Percentiles rank a stretch among this genome's conserved stretches.
These are phyloP conservation scores for Vitellaria paradoxa DNA, from an alignment of 179 eudicot species.

Conservation along the genomic window DNA sequence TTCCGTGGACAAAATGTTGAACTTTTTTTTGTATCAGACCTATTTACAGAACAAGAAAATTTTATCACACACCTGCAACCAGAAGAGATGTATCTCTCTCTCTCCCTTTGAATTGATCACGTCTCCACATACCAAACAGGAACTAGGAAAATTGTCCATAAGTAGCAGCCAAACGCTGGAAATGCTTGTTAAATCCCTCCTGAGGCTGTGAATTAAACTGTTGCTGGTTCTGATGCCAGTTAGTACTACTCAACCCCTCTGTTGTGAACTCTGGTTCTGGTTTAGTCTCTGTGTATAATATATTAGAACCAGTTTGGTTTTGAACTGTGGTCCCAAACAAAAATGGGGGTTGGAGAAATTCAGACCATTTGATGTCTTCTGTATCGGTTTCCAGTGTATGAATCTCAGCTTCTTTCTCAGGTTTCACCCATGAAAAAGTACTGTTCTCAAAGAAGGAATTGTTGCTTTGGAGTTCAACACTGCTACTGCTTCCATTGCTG, in stretches of 20 bases:
- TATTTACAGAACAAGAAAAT: slow-evolving; percentile 32
- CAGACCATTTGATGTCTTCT: slow-evolving; percentile 72
- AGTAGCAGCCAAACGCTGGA: slow-evolving; percentile 68
- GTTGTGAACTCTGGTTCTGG: slow-evolving; percentile 22
- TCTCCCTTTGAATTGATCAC: not conserved
- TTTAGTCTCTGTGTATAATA: slow-evolving; percentile 37
- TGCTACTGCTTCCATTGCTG: slow-evolving; percentile 19
- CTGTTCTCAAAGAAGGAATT: slow-evolving; percentile 30
- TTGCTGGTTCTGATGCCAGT: slow-evolving; percentile 42
- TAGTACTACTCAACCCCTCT: slow-evolving; percentile 11
- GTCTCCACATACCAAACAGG: not conserved
- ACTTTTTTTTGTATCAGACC: slow-evolving; percentile 23
- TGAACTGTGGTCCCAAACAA: slow-evolving; percentile 31
- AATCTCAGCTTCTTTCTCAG: slow-evolving; percentile 32
- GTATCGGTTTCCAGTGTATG: slow-evolving; percentile 28
- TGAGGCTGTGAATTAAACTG: slow-evolving; percentile 32
- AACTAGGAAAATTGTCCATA: slow-evolving; percentile 72
- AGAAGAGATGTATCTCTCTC: not conserved
- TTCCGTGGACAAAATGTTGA: not conserved
- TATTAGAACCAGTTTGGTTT: slow-evolving; percentile 26
- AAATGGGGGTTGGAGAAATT: slow-evolving; percentile 64
- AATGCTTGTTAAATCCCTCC: slow-evolving; percentile 56
- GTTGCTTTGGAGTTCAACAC: slow-evolving; percentile 22
- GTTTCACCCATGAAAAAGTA: slow-evolving; percentile 49
- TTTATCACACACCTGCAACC: slow-evolving; percentile 33